These are phyloP conservation scores for Syzygium jambos DNA, from an alignment of 345 rosid genomes.

Conservation along the genomic window DNA sequence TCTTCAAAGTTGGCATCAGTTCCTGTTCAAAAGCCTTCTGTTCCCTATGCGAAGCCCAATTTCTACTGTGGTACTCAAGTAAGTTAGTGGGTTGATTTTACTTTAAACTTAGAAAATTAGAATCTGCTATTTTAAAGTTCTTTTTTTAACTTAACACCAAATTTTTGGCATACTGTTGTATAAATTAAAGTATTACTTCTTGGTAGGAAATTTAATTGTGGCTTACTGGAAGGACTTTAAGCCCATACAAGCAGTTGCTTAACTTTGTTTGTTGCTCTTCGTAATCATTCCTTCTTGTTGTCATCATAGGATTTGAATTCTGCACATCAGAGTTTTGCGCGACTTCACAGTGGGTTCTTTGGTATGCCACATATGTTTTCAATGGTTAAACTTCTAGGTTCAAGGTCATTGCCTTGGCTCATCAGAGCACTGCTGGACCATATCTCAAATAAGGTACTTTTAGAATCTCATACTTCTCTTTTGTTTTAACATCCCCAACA, in stretches of 20 bases:
- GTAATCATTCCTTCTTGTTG: neutral
- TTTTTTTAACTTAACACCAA: neutral
- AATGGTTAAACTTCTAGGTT: constrained; percentile 78
- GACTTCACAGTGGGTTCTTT: constrained; percentile 87
- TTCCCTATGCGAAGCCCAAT: constrained; percentile 84
- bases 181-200: neutral
- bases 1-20: constrained; percentile 62
- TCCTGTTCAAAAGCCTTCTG: constrained; percentile 89
- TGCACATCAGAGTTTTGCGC: constrained; percentile 96
- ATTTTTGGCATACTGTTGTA: neutral
- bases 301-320: constrained; percentile 75
- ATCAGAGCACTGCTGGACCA: constrained; percentile 92
- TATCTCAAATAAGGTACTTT: constrained; percentile 80
- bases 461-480: neutral
- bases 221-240: neutral
- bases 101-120: neutral
- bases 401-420: constrained; percentile 97
- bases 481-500: neutral
- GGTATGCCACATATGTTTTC: constrained; percentile 89
- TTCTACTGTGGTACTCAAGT: constrained; percentile 96
- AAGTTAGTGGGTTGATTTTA: constrained; percentile 13
- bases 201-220: neutral
- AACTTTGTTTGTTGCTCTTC: neutral
- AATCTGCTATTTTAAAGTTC: neutral
- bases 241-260: neutral